Evolutionary conservation across 768 basidiomycete species (phyloP), one percentile per base, ranked within the genome.

Genomic region (Tylopilus cervinicoccineus): DNA sequence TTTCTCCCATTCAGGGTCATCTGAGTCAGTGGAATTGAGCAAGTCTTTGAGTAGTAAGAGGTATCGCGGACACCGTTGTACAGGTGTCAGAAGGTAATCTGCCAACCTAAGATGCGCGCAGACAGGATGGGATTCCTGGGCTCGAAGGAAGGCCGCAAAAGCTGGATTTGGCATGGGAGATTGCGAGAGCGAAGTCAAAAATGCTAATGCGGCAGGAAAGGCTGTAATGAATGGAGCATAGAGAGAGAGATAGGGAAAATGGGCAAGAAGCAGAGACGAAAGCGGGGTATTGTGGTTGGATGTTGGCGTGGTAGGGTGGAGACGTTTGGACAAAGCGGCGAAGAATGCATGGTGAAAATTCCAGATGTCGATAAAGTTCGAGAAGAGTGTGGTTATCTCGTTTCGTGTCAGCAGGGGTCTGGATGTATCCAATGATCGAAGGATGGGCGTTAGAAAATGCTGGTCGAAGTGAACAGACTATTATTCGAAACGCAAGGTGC

Each of bases 311-410:
- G 56, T 41, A 39, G 43, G 64, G 57, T 50, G 67, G 49, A 58
- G 59, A 28, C 78, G 70, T 34, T 69, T 65, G 8, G 78, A 73
- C 24, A 91, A 73, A 2, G 83, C 77, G 6, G 77, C 70, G 49
- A 82, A 80, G 67, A 91, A 85, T 2, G 85, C 79, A 43, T 79
- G 85, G 67, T 91, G 88, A 36, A 90, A 75, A 58, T 90, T 92
- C 90, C 86, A 91, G 28, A 93, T 92, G 66, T 93, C 90, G 61
- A 91, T 84, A 54, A 93, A 91, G 65, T 92, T 92, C 53, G 86
- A 86, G 66, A 93, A 93, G 29, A 92, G 72, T 12, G 81, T 75
- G 1, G 83, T 86, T 48, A 93, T 76, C 38, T 81, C 77, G 3
- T 77, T 66, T 48, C 87, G 80, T 50, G 81, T 74, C 42, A 93